Evolutionary conservation across 306 rosid species (phyloP).

Genomic region (Vigna radiata): DNA sequence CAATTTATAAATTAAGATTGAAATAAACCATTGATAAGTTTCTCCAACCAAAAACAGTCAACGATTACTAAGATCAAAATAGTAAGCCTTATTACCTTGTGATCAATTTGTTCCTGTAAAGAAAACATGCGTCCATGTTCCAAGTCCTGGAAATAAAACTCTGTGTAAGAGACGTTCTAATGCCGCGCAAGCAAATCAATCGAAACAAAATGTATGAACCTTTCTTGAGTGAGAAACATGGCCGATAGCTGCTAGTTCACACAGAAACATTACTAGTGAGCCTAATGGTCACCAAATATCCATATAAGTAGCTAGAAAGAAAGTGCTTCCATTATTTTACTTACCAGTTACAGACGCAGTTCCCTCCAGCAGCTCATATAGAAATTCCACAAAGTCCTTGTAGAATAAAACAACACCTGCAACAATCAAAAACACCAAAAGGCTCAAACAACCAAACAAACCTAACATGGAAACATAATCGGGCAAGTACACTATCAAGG

Average conservation of each 20-base stretch:
- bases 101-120: slow-evolving; percentile 83
- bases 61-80: slow-evolving; percentile 28
- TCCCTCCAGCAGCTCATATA: slow-evolving; percentile 81
- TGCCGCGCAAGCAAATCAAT: slow-evolving; percentile 21
- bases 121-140: slow-evolving; percentile 83
- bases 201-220: slow-evolving; percentile 55
- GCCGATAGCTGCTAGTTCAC: slow-evolving; percentile 69
- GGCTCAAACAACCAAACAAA: slow-evolving; percentile 20
- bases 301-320: slow-evolving; percentile 30
- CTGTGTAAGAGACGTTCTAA: slow-evolving; percentile 25
- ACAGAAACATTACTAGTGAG: slow-evolving; percentile 46
- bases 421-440: slow-evolving; percentile 32
- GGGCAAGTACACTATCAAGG: neutral
- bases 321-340: slow-evolving; percentile 46
- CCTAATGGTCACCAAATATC: slow-evolving; percentile 26
- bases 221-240: slow-evolving; percentile 72
- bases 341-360: slow-evolving; percentile 80
- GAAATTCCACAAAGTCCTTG: slow-evolving; percentile 77
- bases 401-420: slow-evolving; percentile 77
- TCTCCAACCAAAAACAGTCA: slow-evolving; percentile 2
- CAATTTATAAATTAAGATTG: slow-evolving; percentile 20
- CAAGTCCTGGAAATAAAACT: slow-evolving; percentile 64
- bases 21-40: slow-evolving; percentile 32
- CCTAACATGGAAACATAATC: neutral
- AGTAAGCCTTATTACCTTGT: slow-evolving; percentile 64